A percentile compares a stretch with the other conserved stretches of the same genome.
phyloP scores from a whole-genome alignment of 2,329 filamentous ascomycete genomes.

The Metarhizium brunneum region DNA sequence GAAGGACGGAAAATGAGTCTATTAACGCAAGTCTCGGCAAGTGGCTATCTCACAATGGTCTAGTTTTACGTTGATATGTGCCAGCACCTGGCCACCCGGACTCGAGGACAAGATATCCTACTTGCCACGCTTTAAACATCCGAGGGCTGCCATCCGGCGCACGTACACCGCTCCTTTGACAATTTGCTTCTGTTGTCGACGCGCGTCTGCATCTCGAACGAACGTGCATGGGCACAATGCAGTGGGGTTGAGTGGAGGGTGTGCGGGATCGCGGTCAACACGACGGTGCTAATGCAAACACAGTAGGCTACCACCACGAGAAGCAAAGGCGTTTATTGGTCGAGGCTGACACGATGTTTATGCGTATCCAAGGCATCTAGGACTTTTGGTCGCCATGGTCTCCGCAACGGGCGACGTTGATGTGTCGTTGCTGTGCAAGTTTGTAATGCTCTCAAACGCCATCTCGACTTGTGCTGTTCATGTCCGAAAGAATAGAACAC shows the following conservation, averaged over 20 bases:
- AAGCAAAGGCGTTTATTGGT: neutral
- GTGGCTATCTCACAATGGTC: neutral
- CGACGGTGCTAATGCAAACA: neutral
- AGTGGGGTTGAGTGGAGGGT: neutral
- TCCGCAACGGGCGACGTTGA: neutral
- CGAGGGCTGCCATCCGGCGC: neutral
- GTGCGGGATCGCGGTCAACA: neutral
- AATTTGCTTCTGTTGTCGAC: neutral
- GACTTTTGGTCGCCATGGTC: neutral
- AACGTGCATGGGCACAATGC: neutral
- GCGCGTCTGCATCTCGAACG: neutral
- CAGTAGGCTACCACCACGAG: neutral
- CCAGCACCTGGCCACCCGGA: neutral
- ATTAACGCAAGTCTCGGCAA: neutral
- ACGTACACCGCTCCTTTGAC: constrained; percentile 1
- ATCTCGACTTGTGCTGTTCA: neutral
- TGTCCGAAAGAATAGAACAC: neutral
- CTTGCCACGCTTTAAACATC: neutral
- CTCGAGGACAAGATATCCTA: neutral
- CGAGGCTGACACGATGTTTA: neutral
- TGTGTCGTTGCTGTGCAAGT: neutral
- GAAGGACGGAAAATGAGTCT: neutral
- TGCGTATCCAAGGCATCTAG: neutral
- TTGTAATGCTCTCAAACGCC: neutral
- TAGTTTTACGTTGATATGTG: neutral